These are phyloP conservation scores for Parathielavia hyrcaniae DNA, from an alignment of 495 filamentous ascomycete species.

Conservation along the genomic window DNA sequence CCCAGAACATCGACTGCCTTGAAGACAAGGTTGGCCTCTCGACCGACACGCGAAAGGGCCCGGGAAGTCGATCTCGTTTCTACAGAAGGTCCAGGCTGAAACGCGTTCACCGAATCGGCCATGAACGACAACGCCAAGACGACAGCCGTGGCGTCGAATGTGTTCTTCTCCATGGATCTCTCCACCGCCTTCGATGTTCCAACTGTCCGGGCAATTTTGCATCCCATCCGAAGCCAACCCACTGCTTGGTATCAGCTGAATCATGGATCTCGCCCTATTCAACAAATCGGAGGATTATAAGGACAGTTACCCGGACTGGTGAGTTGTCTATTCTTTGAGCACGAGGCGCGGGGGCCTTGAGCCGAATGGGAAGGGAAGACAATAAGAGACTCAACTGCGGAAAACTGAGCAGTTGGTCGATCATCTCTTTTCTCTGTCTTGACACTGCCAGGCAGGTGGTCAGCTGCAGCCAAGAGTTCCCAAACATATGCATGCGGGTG, in stretches of 20 bases:
- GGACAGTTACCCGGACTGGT: neutral
- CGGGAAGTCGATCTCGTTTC: conserved; percentile 14
- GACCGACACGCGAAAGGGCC: conserved; percentile 11
- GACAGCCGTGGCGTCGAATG: conserved; percentile 13
- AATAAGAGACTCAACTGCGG: neutral
- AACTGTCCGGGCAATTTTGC: conserved; percentile 10
- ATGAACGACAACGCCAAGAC: conserved; percentile 9
- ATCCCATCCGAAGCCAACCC: no score
- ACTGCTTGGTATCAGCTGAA: no score
- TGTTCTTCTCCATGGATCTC: conserved; percentile 20
- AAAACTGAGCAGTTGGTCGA: neutral
- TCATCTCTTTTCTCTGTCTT: neutral
- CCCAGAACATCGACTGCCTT: conserved; percentile 20
- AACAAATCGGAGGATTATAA: no score
- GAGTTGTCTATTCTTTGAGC: neutral
- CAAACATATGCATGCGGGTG: neutral
- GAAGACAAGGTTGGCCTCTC: conserved; percentile 20
- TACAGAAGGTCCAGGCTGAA: conserved; percentile 2
- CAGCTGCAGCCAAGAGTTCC: neutral
- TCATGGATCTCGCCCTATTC: no score
- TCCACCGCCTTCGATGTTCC: conserved; percentile 15
- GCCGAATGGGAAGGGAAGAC: no score
- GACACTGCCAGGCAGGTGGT: neutral
- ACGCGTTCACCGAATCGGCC: conserved; percentile 4
- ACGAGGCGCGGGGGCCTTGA: no score